phyloP scores from a whole-genome alignment of 192 early-diverging fungal species.

The Neocallimastix lanati region DNA sequence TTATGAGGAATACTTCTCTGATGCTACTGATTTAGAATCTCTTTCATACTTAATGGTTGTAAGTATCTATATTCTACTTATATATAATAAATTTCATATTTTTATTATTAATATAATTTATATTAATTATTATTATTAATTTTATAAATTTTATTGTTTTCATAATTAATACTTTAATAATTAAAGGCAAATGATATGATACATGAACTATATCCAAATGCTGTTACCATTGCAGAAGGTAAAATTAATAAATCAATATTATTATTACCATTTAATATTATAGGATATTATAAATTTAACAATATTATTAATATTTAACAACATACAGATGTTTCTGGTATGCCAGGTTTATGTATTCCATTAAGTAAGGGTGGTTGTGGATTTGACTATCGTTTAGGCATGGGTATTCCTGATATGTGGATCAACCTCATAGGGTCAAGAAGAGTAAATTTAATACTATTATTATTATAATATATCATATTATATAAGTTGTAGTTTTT shows the following conservation, averaged over 20 bases:
- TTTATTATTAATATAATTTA: too few species aligned
- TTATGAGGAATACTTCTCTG: conserved; percentile 86
- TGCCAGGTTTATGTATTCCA: conserved; percentile 85
- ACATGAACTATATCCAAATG: conserved; percentile 60
- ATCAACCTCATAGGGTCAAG: conserved; percentile 75
- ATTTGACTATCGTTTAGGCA: conserved; percentile 89
- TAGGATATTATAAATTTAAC: too few species aligned
- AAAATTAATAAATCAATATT: too few species aligned
- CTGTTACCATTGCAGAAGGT: conserved; percentile 74
- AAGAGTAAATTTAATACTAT: conserved; percentile 25
- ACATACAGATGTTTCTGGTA: conserved; percentile 88
- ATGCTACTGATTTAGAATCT: conserved; percentile 58
- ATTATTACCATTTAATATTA: too few species aligned
- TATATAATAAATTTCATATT: too few species aligned
- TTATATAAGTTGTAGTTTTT: too few species aligned
- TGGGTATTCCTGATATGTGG: conserved; percentile 99
- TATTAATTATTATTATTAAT: too few species aligned
- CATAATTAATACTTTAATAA: too few species aligned
- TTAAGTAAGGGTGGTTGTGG: conserved; percentile 81
- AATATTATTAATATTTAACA: too few species aligned
- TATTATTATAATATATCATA: not conserved
- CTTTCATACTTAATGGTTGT: conserved; percentile 73
- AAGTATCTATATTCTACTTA: not conserved
- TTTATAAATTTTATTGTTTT: too few species aligned
- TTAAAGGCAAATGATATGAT: conserved; percentile 67